These are phyloP conservation scores for Neurospora sp. DNA, from an alignment of 495 filamentous ascomycete genomes.

Conservation along the genomic window DNA sequence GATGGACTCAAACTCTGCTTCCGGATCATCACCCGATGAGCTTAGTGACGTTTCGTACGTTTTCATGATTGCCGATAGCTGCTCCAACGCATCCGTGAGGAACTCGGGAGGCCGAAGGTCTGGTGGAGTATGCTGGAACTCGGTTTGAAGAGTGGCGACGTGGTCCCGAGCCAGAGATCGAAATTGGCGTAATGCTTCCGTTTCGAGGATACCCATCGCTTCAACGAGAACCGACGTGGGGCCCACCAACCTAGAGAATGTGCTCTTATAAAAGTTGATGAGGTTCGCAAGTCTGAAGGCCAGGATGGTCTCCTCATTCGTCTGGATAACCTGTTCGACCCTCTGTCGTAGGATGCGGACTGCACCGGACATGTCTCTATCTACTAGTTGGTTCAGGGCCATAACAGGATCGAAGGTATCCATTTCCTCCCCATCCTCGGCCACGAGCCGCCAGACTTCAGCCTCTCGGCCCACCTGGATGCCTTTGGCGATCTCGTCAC, in stretches of 20 bases:
- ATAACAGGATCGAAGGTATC: slow-evolving; percentile 68
- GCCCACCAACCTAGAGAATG: slow-evolving; percentile 71
- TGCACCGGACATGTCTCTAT: slow-evolving; percentile 72
- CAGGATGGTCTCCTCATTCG: slow-evolving; percentile 79
- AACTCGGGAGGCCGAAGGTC: slow-evolving; percentile 78
- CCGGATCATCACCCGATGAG: slow-evolving; percentile 36
- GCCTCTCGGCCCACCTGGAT: slow-evolving; percentile 79
- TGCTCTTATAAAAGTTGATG: slow-evolving; percentile 77
- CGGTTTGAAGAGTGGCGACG: slow-evolving; percentile 59
- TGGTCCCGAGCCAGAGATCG: slow-evolving; percentile 68
- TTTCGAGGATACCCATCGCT: slow-evolving; percentile 54
- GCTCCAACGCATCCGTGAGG: slow-evolving; percentile 67
- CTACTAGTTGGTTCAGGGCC: slow-evolving; percentile 79
- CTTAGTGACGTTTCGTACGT: slow-evolving; percentile 75
- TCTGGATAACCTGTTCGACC: slow-evolving; percentile 83
- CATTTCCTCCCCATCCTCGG: slow-evolving; percentile 46
- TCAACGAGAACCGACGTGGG: slow-evolving; percentile 59
- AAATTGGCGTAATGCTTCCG: slow-evolving; percentile 77
- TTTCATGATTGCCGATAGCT: slow-evolving; percentile 63
- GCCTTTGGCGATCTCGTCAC: slow-evolving; percentile 79
- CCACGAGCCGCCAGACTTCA: slow-evolving; percentile 67
- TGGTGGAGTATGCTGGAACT: slow-evolving; percentile 51
- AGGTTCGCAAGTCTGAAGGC: slow-evolving; percentile 86
- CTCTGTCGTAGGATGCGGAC: slow-evolving; percentile 69
- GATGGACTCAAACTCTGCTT: slow-evolving; percentile 66